Percentiles rank a stretch among this genome's conserved stretches.
These are phyloP conservation scores for Venturia oleaginea DNA, from an alignment of 2,329 filamentous ascomycete species.

Conservation along the genomic window DNA sequence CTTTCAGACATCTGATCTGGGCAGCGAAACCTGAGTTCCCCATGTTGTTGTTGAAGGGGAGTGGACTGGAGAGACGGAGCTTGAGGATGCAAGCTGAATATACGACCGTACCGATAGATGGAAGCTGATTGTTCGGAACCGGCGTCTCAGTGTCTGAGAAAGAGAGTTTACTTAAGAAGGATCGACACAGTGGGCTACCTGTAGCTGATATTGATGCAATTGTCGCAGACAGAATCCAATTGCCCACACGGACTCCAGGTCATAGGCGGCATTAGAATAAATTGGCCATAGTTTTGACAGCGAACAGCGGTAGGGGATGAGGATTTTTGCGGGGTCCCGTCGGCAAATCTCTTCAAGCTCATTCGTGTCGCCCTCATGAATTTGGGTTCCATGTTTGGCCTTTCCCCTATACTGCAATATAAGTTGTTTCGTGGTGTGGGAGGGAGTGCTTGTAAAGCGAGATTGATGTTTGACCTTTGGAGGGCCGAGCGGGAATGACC, in stretches of 20 bases:
- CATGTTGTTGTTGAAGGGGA: neutral
- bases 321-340: neutral
- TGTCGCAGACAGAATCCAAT: conserved; percentile 1
- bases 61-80: neutral
- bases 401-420: neutral
- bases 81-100: neutral
- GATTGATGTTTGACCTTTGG: neutral
- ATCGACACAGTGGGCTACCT: neutral
- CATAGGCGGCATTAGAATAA: neutral
- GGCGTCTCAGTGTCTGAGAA: neutral
- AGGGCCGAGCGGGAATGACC: neutral
- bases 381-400: neutral
- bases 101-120: neutral
- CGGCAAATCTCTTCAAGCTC: neutral
- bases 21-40: conserved; percentile 1
- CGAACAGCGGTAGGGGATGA: neutral
- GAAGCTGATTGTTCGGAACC: neutral
- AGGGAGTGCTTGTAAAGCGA: neutral
- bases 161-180: conserved; percentile 5
- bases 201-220: conserved; percentile 6
- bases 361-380: neutral
- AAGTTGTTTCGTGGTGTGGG: neutral
- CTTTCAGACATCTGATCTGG: conserved; percentile 12
- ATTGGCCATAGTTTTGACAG: neutral
- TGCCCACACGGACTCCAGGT: neutral